phyloP scores from a whole-genome alignment of 345 rosid species.

The Aethionema arabicum region DNA sequence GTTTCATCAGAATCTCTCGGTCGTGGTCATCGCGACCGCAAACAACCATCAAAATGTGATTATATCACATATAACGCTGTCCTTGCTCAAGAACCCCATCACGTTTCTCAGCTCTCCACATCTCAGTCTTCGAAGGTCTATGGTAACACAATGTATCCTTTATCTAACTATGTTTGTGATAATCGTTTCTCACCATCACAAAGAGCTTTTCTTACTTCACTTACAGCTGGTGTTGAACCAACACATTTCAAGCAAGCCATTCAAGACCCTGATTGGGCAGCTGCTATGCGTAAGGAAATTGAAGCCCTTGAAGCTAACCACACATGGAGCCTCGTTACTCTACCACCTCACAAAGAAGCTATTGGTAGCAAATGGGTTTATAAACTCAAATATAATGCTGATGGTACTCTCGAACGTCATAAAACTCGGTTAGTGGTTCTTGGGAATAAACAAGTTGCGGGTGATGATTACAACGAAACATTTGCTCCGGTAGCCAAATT shows the following conservation, averaged over 20 bases:
- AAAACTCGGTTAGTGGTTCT: neutral
- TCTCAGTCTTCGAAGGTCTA: too few species aligned
- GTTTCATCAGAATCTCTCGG: too few species aligned
- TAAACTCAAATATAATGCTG: neutral
- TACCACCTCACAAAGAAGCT: neutral
- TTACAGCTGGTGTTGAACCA: neutral
- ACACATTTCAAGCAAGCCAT: constrained; percentile 10
- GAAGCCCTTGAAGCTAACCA: neutral
- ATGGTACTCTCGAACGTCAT: constrained; percentile 1
- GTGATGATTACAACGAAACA: neutral
- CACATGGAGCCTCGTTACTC: neutral
- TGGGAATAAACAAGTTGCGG: neutral
- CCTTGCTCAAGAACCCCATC: too few species aligned
- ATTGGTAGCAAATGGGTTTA: constrained; percentile 12
- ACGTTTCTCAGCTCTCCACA: too few species aligned
- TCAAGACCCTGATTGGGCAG: neutral
- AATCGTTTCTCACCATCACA: too few species aligned
- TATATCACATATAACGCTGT: too few species aligned
- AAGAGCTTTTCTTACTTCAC: too few species aligned
- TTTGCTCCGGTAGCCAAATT: neutral
- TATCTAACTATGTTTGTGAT: too few species aligned
- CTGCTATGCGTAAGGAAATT: neutral
- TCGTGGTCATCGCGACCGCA: too few species aligned
- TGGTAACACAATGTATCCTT: too few species aligned
- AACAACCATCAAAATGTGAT: too few species aligned